Percentiles rank a stretch among this genome's conserved stretches.
phyloP scores from a whole-genome alignment of 768 basidiomycete genomes.

The Tulasnella sp. region DNA sequence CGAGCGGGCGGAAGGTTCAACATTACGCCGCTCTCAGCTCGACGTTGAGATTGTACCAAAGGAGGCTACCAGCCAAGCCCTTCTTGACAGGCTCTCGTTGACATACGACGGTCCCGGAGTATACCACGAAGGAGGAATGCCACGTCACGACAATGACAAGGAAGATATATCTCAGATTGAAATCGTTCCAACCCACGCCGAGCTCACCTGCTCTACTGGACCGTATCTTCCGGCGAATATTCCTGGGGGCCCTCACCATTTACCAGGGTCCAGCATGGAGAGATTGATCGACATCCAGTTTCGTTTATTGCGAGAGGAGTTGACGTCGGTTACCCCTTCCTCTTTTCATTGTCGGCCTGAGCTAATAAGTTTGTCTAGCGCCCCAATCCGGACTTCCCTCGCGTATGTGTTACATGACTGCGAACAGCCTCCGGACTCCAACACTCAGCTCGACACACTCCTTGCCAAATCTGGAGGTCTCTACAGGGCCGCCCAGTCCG shows the following conservation, averaged over 20 bases:
- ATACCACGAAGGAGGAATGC: conserved; percentile 38
- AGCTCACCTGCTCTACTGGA: conserved; percentile 42
- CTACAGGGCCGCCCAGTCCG: conserved; percentile 21
- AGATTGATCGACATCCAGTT: conserved; percentile 66
- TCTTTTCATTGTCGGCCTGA: not conserved
- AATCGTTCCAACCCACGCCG: conserved; percentile 60
- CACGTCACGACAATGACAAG: conserved; percentile 63
- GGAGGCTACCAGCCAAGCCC: conserved; percentile 29
- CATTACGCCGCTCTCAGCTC: not conserved
- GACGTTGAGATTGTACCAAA: conserved; percentile 23
- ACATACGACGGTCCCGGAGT: conserved; percentile 51
- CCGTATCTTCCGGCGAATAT: conserved; percentile 60
- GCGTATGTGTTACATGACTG: conserved; percentile 46
- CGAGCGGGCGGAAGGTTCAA: conserved; percentile 37
- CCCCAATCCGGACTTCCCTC: conserved; percentile 46
- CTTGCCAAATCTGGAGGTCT: conserved; percentile 25
- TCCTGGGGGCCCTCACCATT: conserved; percentile 54
- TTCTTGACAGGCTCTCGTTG: conserved; percentile 35
- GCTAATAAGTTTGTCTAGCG: conserved; percentile 31
- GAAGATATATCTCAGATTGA: conserved; percentile 49
- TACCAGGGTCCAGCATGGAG: conserved; percentile 51
- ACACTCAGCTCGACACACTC: conserved; percentile 18
- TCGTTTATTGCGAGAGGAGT: conserved; percentile 63
- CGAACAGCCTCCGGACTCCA: not conserved
- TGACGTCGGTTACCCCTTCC: conserved; percentile 39